These are phyloP conservation scores for Termitomyces sp. DNA, from an alignment of 768 basidiomycete genomes.

Conservation along the genomic window DNA sequence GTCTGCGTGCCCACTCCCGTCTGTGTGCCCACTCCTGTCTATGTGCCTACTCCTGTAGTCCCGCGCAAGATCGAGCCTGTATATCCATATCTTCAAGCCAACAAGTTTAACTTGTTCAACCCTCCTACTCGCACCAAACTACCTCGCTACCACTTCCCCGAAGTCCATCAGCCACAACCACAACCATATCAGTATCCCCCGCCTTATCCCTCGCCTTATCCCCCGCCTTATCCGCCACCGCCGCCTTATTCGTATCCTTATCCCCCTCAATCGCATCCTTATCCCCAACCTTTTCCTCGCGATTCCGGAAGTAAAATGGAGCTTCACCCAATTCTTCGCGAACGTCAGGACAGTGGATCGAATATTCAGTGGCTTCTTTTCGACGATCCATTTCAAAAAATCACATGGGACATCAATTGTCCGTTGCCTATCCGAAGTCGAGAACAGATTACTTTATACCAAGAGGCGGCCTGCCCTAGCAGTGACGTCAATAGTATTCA, in stretches of 20 bases:
- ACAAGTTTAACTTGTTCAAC: not conserved
- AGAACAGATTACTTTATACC: not conserved
- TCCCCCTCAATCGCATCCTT: not conserved
- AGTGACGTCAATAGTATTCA: not conserved
- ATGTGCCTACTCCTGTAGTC: not conserved
- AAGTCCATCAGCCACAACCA: not conserved
- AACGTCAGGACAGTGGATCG: not conserved
- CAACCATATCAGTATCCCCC: not conserved
- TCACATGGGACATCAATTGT: not conserved
- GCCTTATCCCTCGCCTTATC: not conserved
- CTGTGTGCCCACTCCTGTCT: not conserved
- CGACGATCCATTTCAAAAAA: not conserved
- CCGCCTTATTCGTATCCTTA: not conserved
- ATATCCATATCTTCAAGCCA: not conserved
- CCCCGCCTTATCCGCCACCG: not conserved
- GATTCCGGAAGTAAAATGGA: too few species aligned
- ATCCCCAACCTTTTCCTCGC: not conserved
- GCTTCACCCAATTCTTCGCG: not conserved
- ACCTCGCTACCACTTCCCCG: conserved; percentile 1
- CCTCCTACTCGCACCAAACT: conserved; percentile 6
- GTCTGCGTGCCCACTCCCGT: not conserved
- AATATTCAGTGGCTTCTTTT: not conserved
- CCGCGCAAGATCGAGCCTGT: not conserved
- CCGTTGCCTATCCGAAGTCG: not conserved
- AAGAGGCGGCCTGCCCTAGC: not conserved